A percentile compares a stretch with the other conserved stretches of the same genome.
Evolutionary conservation across 306 rosid species (phyloP).

Genomic region (Cucurbita moschata): DNA sequence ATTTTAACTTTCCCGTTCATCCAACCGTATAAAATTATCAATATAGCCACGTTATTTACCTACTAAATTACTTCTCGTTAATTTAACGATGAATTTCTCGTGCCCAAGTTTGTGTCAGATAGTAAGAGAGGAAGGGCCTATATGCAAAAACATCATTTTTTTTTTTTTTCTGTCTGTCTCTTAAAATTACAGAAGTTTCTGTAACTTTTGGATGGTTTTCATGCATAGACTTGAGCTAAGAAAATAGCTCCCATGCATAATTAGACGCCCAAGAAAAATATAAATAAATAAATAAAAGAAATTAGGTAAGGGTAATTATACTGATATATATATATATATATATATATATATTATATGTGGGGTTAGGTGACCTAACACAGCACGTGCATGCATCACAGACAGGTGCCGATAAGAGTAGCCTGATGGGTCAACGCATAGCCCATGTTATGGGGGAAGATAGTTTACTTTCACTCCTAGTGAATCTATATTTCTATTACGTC

Average conservation of each 20-base stretch:
- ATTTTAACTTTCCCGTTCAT: too few species aligned
- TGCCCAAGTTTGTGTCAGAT: too few species aligned
- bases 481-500: too few species aligned
- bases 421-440: constrained; percentile 2
- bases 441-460: neutral
- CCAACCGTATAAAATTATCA: too few species aligned
- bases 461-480: neutral
- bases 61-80: too few species aligned
- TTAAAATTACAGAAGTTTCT: neutral
- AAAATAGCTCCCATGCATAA: neutral
- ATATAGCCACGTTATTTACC: too few species aligned
- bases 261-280: neutral
- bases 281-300: too few species aligned
- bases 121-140: too few species aligned
- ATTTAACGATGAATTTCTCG: too few species aligned
- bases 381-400: neutral
- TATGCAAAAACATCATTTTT: too few species aligned
- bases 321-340: too few species aligned
- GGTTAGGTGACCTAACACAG: neutral
- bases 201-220: neutral
- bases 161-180: too few species aligned
- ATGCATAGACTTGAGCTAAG: neutral
- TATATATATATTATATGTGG: neutral
- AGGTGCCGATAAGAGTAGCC: neutral
- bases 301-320: neutral